Evolutionary conservation across 2,329 filamentous ascomycete genomes (phyloP).

Genomic region (Diaporthe humulicola): DNA sequence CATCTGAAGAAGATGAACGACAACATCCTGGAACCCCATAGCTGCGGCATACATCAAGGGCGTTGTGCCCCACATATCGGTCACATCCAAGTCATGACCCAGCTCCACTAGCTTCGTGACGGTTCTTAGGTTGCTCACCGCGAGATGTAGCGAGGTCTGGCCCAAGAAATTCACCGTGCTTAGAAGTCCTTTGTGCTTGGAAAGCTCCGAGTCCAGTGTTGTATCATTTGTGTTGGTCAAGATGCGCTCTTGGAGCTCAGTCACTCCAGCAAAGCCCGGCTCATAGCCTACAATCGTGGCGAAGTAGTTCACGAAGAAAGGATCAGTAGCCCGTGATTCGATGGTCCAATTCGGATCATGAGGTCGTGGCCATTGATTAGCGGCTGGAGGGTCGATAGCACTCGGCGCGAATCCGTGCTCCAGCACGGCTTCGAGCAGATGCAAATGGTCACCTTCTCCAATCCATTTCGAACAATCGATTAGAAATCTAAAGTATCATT

Average conservation of each 20-base stretch:
- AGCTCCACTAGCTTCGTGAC: not conserved
- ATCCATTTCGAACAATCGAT: not conserved
- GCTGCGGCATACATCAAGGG: constrained; percentile 14
- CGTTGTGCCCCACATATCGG: not conserved
- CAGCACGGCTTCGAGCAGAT: not conserved
- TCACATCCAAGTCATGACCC: not conserved
- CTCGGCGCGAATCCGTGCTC: not conserved
- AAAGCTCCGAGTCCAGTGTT: too few species aligned
- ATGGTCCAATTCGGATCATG: not conserved
- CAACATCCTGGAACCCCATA: not conserved
- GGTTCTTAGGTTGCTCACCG: not conserved
- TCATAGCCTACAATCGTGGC: not conserved
- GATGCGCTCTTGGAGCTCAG: not conserved
- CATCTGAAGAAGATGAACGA: not conserved
- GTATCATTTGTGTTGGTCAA: not conserved
- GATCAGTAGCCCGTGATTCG: not conserved
- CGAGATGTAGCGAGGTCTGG: not conserved
- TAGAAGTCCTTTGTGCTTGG: not conserved
- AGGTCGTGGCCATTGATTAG: not conserved
- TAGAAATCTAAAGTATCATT: not conserved
- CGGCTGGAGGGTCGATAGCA: not conserved
- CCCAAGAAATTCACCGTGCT: not conserved
- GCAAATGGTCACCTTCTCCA: not conserved
- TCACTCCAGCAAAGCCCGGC: not conserved
- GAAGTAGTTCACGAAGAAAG: not conserved